A percentile compares a stretch with the other conserved stretches of the same genome.
These are phyloP conservation scores for Calocera viscosa DNA, from an alignment of 768 basidiomycete genomes.

Conservation along the genomic window DNA sequence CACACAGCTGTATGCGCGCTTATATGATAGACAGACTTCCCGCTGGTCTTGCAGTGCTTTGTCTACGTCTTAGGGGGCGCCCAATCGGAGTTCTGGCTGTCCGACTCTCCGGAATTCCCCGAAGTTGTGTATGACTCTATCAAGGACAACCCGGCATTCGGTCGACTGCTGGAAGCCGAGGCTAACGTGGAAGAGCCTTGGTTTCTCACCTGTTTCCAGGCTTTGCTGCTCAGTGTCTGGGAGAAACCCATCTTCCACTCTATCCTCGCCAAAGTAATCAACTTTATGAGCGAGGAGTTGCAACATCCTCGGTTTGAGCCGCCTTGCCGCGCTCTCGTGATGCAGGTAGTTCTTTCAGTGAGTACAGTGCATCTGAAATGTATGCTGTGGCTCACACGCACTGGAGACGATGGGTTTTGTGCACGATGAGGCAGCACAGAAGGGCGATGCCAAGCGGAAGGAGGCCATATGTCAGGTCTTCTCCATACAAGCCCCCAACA, in stretches of 20 bases:
- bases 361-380: constrained; percentile 23
- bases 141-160: constrained; percentile 50
- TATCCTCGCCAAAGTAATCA: constrained; percentile 56
- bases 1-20: constrained; percentile 16
- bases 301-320: constrained; percentile 61
- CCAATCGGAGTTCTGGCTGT: constrained; percentile 50
- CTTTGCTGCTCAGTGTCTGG: constrained; percentile 45
- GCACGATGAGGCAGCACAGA: background rate
- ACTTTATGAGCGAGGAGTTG: constrained; percentile 66
- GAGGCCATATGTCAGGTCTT: constrained; percentile 30
- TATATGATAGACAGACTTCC: constrained; percentile 40
- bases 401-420: background rate
- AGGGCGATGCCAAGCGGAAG: constrained; percentile 26
- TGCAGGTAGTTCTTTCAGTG: constrained; percentile 52
- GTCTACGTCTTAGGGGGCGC: constrained; percentile 48
- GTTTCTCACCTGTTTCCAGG: constrained; percentile 31
- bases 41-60: constrained; percentile 45
- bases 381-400: background rate
- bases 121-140: constrained; percentile 69
- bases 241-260: constrained; percentile 41
- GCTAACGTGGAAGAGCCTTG: constrained; percentile 16
- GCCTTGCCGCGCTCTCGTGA: constrained; percentile 43
- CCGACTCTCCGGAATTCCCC: constrained; percentile 59
- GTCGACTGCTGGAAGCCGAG: constrained; percentile 18
- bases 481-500: constrained; percentile 40